phyloP scores from a whole-genome alignment of 495 filamentous ascomycete genomes.

The Neurospora sp. region DNA sequence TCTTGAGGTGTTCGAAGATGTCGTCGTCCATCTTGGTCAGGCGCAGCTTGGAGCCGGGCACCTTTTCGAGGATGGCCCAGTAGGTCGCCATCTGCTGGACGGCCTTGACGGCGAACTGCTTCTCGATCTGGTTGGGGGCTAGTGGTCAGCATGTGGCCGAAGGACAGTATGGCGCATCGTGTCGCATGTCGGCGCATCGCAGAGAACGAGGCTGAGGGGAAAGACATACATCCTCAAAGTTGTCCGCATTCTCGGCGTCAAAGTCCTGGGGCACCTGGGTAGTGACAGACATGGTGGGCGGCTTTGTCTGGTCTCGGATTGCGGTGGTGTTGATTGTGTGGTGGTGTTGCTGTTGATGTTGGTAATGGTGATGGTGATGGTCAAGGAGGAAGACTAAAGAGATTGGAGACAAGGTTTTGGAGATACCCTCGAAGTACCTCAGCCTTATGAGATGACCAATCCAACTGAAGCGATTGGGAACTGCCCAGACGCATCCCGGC shows the following conservation, averaged over 20 bases:
- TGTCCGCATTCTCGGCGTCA: constrained; percentile 37
- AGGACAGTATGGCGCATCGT: background rate
- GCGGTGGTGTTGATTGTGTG: background rate
- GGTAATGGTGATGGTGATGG: background rate
- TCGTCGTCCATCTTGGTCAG: constrained; percentile 92
- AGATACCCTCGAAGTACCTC: background rate
- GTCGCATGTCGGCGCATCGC: background rate
- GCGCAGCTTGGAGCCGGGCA: constrained; percentile 72
- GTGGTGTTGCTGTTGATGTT: background rate
- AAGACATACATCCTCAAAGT: constrained; percentile 36
- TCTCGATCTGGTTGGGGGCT: constrained; percentile 67
- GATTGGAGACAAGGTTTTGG: too few species aligned
- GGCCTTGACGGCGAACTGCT: constrained; percentile 97
- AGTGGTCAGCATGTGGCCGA: background rate
- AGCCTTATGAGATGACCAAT: background rate
- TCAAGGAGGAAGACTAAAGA: accelerated
- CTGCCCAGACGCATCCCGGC: background rate
- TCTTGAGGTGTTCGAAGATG: constrained; percentile 78
- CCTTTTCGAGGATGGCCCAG: constrained; percentile 88
- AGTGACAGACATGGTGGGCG: background rate
- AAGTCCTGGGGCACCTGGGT: constrained; percentile 27
- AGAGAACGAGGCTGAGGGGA: background rate
- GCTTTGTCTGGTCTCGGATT: background rate
- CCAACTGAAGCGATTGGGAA: background rate
- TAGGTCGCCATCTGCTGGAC: constrained; percentile 95